A percentile compares a stretch with the other conserved stretches of the same genome.
phyloP scores from a whole-genome alignment of 2,329 filamentous ascomycete species.

The Onygenales sp. region DNA sequence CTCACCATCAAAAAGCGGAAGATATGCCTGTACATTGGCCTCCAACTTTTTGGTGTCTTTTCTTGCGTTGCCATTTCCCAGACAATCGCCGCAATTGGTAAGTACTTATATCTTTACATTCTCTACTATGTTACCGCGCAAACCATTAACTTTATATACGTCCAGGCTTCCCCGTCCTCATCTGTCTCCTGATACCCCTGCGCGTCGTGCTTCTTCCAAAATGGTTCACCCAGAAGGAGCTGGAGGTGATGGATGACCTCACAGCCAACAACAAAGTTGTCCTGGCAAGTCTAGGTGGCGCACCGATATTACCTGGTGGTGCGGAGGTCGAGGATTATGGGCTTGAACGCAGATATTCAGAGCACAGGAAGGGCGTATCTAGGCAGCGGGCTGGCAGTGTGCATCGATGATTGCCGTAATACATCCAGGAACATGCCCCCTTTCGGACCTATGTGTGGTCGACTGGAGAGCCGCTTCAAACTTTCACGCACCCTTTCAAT shows the following conservation, averaged over 20 bases:
- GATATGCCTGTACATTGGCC: constrained; percentile 42
- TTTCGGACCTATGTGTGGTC: too few relatives aligned
- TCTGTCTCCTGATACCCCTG: constrained; percentile 47
- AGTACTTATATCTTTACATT: neutral
- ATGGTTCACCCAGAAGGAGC: constrained; percentile 41
- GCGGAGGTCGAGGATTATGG: constrained; percentile 13
- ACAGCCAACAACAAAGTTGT: constrained; percentile 47
- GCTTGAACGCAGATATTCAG: constrained; percentile 13
- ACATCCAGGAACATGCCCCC: neutral
- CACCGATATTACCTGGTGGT: constrained; percentile 30
- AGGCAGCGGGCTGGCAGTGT: constrained; percentile 18
- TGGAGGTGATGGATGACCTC: constrained; percentile 43
- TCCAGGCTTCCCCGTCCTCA: constrained; percentile 47
- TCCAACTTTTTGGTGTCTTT: constrained; percentile 44
- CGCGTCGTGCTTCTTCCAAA: constrained; percentile 41
- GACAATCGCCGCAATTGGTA: constrained; percentile 48
- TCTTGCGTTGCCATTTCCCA: constrained; percentile 50
- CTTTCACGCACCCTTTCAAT: too few relatives aligned
- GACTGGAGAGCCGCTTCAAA: too few relatives aligned
- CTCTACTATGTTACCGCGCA: too few relatives aligned
- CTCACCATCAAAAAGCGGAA: constrained; percentile 34
- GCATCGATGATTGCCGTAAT: constrained; percentile 7
- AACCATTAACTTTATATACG: neutral
- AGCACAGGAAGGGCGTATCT: constrained; percentile 12
- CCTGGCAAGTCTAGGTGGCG: constrained; percentile 43